Base-by-base conservation (phyloP, 1,284 basidiomycete species). In the Trichosporon sp. region DNA sequence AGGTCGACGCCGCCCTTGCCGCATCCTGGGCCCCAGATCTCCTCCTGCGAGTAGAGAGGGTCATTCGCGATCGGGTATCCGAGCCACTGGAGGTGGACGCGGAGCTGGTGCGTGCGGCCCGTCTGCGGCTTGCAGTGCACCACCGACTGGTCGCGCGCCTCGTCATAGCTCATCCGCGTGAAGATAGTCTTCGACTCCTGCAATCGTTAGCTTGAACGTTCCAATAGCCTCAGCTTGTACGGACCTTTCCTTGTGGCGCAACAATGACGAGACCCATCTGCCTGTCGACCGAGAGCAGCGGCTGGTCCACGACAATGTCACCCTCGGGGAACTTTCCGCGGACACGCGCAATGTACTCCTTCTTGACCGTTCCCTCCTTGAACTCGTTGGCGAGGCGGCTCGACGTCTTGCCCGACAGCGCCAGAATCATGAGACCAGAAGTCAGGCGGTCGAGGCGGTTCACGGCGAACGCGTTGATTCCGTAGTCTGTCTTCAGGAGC, bases 241-340 rank as follows among this genome's bases (percentile, higher is more conserved):
- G 61, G 76, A 92, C 93, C 87, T 96, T 94, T 66, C 95, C 96
- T 75, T 96, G 90, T 0, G 94, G 93, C 80, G 96, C 93, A 31
- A 98, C 93, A 66, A 98, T 92, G 76, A 96, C 97, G 65, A 98
- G 84, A 3, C 96, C 96, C 90, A 95, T 95, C 81, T 98, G 96
- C 66, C 96, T 87, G 84, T 99, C 97, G 2, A 98, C 90, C 0
- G 93, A 94, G 68, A 99, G 84, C 14, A 99, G 86, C 0, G 95
- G 94, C 79, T 96, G 87, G 76, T 95, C 92, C 76, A 95, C 96
- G 0, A 88, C 84, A 32, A 94, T 85, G 79, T 94, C 91, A 68
- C 88, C 91, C 91, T 86, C 87, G 16, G 94, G 92, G 78, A 98
- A 98, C 78, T 89, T 84, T 2, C 95, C 94, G 76, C 86, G 88